Evolutionary conservation across 768 basidiomycete species (phyloP), one percentile per base, ranked within the genome.

Genomic region (Mycena amicta): DNA sequence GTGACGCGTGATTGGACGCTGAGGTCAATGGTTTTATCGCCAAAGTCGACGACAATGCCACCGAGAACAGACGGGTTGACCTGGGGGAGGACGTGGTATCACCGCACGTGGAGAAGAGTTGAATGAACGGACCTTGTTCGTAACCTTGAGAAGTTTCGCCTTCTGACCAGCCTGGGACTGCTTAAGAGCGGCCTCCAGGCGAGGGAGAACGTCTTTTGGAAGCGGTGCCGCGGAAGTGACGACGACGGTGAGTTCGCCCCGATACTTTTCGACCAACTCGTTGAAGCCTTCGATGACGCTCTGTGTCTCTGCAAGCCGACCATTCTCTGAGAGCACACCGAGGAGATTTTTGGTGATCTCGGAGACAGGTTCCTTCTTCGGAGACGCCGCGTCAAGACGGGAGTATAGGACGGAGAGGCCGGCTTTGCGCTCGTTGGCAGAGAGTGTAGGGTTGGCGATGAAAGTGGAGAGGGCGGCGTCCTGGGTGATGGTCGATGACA

Each of bases 11-110:
- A 93, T 50, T 87, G 88, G 55, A 96, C 95, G 66, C 93, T 95
- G 58, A 98, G 83, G 77, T 99, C 97, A 67, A 99, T 90, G 53
- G 93, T 94, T 82, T 96, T 96, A 81, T 98, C 97, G 62, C 95
- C 96, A 70, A 99, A 94, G 77, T 99, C 97, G 50, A 99, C 89
- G 60, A 98, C 82, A 58, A 98, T 74, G 51, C 97, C 97, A 57
- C 96, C 97, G 61, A 98, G 76, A 56, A 98, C 79, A n/a, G 85
- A 77, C 43, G 94, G 87, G 80, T 98, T 95, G 69, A 98, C 90
- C 94, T 96, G 59, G 28, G 61, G 31, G 53, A 30, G 39, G 63
- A n/a, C n/a, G n/a, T n/a, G 29, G 43, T 53, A 57, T 29, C 52
- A 51, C 65, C 53, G 62, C 40, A 2, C n/a, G 53, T 40, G 30